Conservation (phyloP, 2,329 filamentous ascomycete genomes). For the Colletotrichum gigasporum region DNA sequence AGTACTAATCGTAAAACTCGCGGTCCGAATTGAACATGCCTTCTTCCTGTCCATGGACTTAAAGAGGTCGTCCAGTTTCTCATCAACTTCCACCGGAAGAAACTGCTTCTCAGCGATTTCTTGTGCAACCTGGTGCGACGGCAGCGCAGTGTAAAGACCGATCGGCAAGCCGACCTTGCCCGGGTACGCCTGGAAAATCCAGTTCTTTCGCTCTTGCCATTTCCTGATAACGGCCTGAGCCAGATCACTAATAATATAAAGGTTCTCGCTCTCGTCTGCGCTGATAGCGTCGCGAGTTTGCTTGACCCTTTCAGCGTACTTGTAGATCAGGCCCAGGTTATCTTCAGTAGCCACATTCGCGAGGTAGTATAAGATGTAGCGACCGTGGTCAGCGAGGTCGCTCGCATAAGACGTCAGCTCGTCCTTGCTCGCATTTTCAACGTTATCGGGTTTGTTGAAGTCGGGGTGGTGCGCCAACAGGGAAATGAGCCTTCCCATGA, state of each 20-base stretch:
- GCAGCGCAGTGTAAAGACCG: conserved; percentile 79
- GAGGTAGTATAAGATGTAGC: conserved; percentile 91
- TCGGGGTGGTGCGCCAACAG: conserved; percentile 95
- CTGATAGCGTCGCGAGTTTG: conserved; percentile 84
- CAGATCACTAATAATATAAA: conserved; percentile 90
- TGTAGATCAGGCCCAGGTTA: conserved; percentile 89
- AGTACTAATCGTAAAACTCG: conserved; percentile 33
- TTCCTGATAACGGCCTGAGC: conserved; percentile 83
- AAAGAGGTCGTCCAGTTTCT: conserved; percentile 76
- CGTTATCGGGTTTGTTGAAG: conserved; percentile 62
- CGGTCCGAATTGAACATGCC: conserved; percentile 46
- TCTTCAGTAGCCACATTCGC: conserved; percentile 83
- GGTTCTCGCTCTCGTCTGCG: conserved; percentile 72
- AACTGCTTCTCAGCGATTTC: conserved; percentile 88
- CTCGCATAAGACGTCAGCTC: conserved; percentile 54
- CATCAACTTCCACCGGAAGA: conserved; percentile 79
- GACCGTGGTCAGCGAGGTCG: conserved; percentile 82
- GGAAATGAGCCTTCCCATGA: conserved; percentile 84
- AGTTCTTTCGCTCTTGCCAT: conserved; percentile 87
- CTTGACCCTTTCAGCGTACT: conserved; percentile 93
- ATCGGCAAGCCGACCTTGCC: conserved; percentile 83
- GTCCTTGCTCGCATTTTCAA: conserved; percentile 10
- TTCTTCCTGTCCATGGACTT: conserved; percentile 78
- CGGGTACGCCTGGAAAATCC: conserved; percentile 85
- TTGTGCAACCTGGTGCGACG: conserved; percentile 81